These are phyloP conservation scores for Leptomonas pyrrhocoris DNA, from an alignment of 208 protist species.

Conservation along the genomic window DNA sequence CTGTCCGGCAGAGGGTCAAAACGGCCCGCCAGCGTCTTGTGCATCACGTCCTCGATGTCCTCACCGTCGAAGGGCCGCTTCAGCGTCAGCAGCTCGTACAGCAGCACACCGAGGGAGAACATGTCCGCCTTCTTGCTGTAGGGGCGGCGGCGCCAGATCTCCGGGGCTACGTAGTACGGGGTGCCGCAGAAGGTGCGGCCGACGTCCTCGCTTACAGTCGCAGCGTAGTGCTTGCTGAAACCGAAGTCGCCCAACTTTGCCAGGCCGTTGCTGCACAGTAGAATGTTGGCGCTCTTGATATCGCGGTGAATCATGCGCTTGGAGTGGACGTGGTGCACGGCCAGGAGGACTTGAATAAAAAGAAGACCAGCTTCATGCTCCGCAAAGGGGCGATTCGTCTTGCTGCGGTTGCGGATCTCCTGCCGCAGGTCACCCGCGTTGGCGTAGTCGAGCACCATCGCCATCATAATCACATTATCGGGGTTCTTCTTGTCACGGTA, in stretches of 20 bases:
- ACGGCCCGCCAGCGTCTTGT: slow-evolving; percentile 62
- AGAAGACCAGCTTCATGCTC: slow-evolving; percentile 75
- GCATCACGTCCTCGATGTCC: slow-evolving; percentile 77
- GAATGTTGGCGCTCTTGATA: slow-evolving; percentile 87
- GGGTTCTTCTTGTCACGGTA: slow-evolving; percentile 54
- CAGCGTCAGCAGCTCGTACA: slow-evolving; percentile 89
- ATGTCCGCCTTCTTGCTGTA: slow-evolving; percentile 95
- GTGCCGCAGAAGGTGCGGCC: slow-evolving; percentile 83
- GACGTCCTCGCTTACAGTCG: slow-evolving; percentile 53
- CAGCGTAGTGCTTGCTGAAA: slow-evolving; percentile 68
- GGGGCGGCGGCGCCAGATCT: slow-evolving; percentile 91
- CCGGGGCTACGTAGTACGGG: slow-evolving; percentile 93
- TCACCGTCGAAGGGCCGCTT: slow-evolving; percentile 79
- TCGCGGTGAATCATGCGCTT: slow-evolving; percentile 88
- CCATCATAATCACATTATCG: slow-evolving; percentile 65
- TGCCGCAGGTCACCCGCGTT: slow-evolving; percentile 84
- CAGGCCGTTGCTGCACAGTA: slow-evolving; percentile 77
- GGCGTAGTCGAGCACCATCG: slow-evolving; percentile 85
- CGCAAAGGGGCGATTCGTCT: slow-evolving; percentile 39
- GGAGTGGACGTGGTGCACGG: slow-evolving; percentile 83
- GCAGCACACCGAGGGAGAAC: slow-evolving; percentile 88
- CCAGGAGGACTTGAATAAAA: slow-evolving; percentile 79
- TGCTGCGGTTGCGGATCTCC: slow-evolving; percentile 68
- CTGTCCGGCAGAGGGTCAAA: slow-evolving; percentile 56
- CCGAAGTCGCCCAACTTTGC: slow-evolving; percentile 90